A percentile compares a stretch with the other conserved stretches of the same genome.
Conservation (phyloP, 768 basidiomycete species). For the Leccinum fibrillosum region DNA sequence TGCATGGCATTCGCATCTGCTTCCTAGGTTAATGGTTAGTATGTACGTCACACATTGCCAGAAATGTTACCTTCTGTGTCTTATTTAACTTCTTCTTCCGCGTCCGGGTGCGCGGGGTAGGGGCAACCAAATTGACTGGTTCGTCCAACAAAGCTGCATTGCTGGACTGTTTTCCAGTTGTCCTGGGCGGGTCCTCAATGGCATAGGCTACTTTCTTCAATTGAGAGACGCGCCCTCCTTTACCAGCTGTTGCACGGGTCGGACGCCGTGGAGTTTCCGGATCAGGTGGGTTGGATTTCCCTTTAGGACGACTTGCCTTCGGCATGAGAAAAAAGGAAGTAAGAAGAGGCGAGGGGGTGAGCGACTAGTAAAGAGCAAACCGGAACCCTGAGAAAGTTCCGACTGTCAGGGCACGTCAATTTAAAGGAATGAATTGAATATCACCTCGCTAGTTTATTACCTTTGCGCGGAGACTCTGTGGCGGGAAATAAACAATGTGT, state of each 20-base stretch:
- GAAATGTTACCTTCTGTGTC: neutral
- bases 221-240: neutral
- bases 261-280: neutral
- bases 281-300: neutral
- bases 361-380: neutral
- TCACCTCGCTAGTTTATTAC: no score
- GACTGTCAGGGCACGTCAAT: no score
- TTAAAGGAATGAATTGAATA: no score
- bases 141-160: neutral
- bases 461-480: no score
- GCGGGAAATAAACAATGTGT: no score
- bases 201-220: neutral
- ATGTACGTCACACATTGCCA: neutral
- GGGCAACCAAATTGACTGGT: neutral
- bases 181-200: neutral
- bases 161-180: neutral
- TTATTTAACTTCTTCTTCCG: neutral
- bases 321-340: neutral
- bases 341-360: neutral
- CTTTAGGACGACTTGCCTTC: neutral
- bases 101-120: neutral
- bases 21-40: neutral
- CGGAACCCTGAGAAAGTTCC: neutral
- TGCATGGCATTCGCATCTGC: neutral
- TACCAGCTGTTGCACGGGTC: neutral